Percentiles rank a stretch among this genome's conserved stretches.
These are phyloP conservation scores for Zelopaecilomyces penicillatus DNA, from an alignment of 2,329 filamentous ascomycete species.

Conservation along the genomic window DNA sequence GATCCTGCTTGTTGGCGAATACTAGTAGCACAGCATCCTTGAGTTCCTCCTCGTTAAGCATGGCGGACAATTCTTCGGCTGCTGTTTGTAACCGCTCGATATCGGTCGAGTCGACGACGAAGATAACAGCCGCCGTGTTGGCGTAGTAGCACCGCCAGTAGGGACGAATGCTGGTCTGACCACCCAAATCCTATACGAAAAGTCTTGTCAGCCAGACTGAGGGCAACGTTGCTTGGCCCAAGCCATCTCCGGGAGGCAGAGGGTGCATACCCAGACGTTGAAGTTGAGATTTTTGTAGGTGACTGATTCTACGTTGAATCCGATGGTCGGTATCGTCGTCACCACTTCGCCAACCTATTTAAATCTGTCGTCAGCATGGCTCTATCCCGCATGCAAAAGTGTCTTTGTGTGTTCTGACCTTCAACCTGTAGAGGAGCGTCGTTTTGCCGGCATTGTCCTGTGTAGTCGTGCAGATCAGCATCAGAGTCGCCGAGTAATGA, in stretches of 20 bases:
- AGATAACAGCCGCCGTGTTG: conserved; percentile 96
- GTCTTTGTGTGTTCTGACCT: conserved; percentile 45
- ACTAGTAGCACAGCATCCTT: conserved; percentile 87
- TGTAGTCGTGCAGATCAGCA: conserved; percentile 29
- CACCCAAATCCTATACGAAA: conserved; percentile 67
- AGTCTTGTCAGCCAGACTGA: conserved; percentile 9
- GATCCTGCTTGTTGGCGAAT: conserved; percentile 98
- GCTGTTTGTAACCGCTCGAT: conserved; percentile 91
- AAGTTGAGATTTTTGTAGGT: conserved; percentile 98
- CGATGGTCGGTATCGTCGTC: conserved; percentile 97
- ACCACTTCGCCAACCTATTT: conserved; percentile 91
- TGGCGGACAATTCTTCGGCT: conserved; percentile 82
- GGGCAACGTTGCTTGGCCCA: background rate
- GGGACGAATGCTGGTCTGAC: conserved; percentile 95
- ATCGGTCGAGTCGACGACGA: conserved; percentile 97
- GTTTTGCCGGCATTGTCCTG: conserved; percentile 99
- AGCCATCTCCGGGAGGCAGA: background rate
- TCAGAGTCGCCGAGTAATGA: background rate
- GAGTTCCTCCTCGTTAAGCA: conserved; percentile 95
- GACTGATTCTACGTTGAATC: conserved; percentile 98
- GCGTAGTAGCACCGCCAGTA: conserved; percentile 99
- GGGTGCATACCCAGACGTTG: conserved; percentile 79
- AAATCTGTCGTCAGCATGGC: background rate
- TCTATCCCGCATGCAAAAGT: background rate
- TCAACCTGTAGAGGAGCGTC: conserved; percentile 88